These are phyloP conservation scores for Poteriospumella lacustris DNA, from an alignment of 108 stramenopile genomes.

Conservation along the genomic window DNA sequence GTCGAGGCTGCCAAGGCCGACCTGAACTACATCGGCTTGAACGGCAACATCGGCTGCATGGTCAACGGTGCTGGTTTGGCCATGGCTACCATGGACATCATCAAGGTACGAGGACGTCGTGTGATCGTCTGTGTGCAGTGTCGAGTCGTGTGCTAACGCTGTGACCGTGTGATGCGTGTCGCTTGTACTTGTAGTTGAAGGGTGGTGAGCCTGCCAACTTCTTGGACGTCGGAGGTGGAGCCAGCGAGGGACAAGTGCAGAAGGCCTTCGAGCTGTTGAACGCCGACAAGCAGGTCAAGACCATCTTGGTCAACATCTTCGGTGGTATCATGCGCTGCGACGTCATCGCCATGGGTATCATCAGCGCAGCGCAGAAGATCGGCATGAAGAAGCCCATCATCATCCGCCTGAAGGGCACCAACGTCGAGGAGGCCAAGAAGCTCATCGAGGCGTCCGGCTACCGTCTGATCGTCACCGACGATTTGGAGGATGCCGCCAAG, in stretches of 20 bases:
- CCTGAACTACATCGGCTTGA: conserved; percentile 90
- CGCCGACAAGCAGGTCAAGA: conserved; percentile 60
- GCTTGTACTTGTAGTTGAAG: too few species aligned
- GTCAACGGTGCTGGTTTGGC: conserved; percentile 93
- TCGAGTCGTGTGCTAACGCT: too few species aligned
- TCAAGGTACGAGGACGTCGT: too few species aligned
- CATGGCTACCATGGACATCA: conserved; percentile 93
- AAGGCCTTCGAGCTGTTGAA: conserved; percentile 50
- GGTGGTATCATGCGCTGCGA: conserved; percentile 94
- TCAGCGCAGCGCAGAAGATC: conserved; percentile 71
- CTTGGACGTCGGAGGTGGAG: conserved; percentile 84
- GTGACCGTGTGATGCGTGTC: too few species aligned
- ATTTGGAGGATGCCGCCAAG: conserved; percentile 81
- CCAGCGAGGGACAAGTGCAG: conserved; percentile 64
- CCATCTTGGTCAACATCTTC: conserved; percentile 90
- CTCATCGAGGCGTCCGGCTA: conserved; percentile 65
- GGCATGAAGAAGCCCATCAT: conserved; percentile 77
- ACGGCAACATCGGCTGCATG: conserved; percentile 92
- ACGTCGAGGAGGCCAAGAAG: conserved; percentile 75
- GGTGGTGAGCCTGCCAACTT: conserved; percentile 91
- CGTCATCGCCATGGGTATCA: conserved; percentile 80
- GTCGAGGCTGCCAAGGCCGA: conserved; percentile 69
- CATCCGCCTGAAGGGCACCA: conserved; percentile 84
- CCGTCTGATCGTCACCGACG: conserved; percentile 63
- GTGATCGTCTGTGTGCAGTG: too few species aligned